phyloP scores from a whole-genome alignment of 768 basidiomycete genomes.

The Hysterangium stoloniferum region DNA sequence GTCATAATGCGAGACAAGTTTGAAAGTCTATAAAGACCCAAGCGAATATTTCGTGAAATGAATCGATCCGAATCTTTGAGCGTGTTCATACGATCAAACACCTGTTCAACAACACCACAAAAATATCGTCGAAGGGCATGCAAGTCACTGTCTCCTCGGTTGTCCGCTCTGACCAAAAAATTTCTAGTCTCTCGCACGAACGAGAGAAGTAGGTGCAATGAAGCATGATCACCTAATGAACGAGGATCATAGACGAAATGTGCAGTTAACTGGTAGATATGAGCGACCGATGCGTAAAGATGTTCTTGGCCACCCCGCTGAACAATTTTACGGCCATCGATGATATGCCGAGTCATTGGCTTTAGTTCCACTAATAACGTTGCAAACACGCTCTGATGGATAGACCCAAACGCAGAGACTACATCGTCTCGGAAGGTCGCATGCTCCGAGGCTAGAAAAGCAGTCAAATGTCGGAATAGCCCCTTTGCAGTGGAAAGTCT shows the following conservation, averaged over 20 bases:
- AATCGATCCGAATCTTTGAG: conserved; percentile 73
- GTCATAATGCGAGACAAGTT: conserved; percentile 84
- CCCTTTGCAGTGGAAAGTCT: conserved; percentile 75
- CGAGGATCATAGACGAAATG: conserved; percentile 65
- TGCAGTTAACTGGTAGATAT: conserved; percentile 83
- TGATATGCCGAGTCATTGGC: conserved; percentile 73
- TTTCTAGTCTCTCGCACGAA: conserved; percentile 79
- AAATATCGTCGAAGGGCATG: conserved; percentile 85
- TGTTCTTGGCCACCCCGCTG: conserved; percentile 63
- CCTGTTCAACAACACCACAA: conserved; percentile 79
- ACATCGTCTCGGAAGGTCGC: conserved; percentile 78
- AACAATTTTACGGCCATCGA: conserved; percentile 67
- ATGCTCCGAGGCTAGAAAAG: conserved; percentile 83
- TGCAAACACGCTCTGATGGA: conserved; percentile 69
- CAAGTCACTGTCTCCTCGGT: conserved; percentile 66
- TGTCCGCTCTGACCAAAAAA: conserved; percentile 64
- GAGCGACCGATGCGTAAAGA: conserved; percentile 77
- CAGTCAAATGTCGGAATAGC: conserved; percentile 77
- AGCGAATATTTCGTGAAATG: conserved; percentile 64
- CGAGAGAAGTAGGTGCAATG: conserved; percentile 72
- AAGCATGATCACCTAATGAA: conserved; percentile 59
- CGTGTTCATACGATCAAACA: conserved; percentile 68
- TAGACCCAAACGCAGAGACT: conserved; percentile 82
- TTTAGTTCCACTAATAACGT: conserved; percentile 80
- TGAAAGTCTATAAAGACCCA: conserved; percentile 75